phyloP scores from a whole-genome alignment of 1,139 yeast species.

The Kurtzmaniella quercitrusa region DNA sequence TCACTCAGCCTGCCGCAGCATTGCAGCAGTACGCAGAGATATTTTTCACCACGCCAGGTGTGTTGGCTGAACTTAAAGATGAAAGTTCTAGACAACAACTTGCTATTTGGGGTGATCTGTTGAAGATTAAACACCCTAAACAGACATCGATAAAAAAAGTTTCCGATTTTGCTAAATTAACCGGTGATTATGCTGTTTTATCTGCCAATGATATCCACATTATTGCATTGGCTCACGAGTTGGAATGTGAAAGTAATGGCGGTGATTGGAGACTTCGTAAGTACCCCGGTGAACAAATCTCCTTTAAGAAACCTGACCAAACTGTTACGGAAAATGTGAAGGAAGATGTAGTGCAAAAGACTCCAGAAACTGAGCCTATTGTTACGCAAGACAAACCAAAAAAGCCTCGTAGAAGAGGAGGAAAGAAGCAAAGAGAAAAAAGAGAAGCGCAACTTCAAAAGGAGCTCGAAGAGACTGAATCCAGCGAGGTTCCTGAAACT shows the following conservation, averaged over 20 bases:
- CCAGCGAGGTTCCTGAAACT: too few relatives aligned
- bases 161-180: slow-evolving; percentile 69
- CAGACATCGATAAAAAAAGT: slow-evolving; percentile 62
- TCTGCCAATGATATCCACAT: slow-evolving; percentile 91
- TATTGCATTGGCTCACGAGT: slow-evolving; percentile 84
- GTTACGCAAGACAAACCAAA: slow-evolving; percentile 17
- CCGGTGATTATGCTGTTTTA: slow-evolving; percentile 88
- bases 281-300: slow-evolving; percentile 60
- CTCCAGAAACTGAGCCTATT: slow-evolving; percentile 9
- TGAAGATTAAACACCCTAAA: slow-evolving; percentile 72
- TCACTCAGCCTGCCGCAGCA: slow-evolving; percentile 78
- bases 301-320: slow-evolving; percentile 7
- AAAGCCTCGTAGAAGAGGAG: slow-evolving; percentile 59
- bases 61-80: slow-evolving; percentile 80
- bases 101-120: slow-evolving; percentile 66
- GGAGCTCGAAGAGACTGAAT: slow-evolving; percentile 17
- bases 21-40: slow-evolving; percentile 64
- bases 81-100: slow-evolving; percentile 78
- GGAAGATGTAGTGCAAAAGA: slow-evolving; percentile 23
- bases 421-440: slow-evolving; percentile 58
- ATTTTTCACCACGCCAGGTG: slow-evolving; percentile 91
- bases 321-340: slow-evolving; percentile 13
- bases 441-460: slow-evolving; percentile 36
- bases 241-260: slow-evolving; percentile 66
- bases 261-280: slow-evolving; percentile 70